These are phyloP conservation scores for Arthrobotrys megalospora DNA, from an alignment of 2,329 filamentous ascomycete genomes.

Conservation along the genomic window DNA sequence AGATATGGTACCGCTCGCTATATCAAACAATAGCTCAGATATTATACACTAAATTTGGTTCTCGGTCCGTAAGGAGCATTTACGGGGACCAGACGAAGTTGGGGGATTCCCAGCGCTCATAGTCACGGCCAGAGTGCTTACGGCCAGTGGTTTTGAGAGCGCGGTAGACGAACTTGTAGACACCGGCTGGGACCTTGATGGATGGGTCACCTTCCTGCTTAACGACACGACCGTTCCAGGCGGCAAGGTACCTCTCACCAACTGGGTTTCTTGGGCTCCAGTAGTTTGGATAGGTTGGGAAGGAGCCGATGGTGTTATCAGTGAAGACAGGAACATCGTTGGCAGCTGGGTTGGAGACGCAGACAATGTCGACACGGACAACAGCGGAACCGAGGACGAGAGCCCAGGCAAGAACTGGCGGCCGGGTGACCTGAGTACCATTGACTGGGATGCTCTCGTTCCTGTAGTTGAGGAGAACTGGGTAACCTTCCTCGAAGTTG, in stretches of 20 bases:
- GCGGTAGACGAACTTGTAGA: constrained; percentile 58
- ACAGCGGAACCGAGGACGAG: constrained; percentile 50
- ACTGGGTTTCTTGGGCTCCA: constrained; percentile 51
- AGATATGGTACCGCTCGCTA: not conserved
- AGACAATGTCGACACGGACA: constrained; percentile 53
- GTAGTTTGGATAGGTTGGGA: constrained; percentile 53
- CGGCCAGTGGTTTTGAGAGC: constrained; percentile 58
- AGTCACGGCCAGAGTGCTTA: constrained; percentile 51
- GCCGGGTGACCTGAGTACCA: constrained; percentile 35
- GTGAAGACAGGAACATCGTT: constrained; percentile 55
- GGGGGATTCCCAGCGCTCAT: constrained; percentile 58
- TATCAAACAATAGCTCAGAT: constrained; percentile 17
- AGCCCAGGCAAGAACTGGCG: constrained; percentile 40
- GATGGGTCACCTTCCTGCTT: constrained; percentile 53
- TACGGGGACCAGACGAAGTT: constrained; percentile 41
- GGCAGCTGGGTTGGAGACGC: constrained; percentile 36
- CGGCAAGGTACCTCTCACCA: constrained; percentile 20
- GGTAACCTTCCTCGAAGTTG: constrained; percentile 52
- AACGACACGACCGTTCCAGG: constrained; percentile 50
- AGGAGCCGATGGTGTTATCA: constrained; percentile 51
- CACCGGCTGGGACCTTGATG: constrained; percentile 51
- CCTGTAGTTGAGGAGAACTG: constrained; percentile 46
- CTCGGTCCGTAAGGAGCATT: not conserved
- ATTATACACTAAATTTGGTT: constrained; percentile 52
- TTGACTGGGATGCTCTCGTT: constrained; percentile 37